Conservation (phyloP, 257 asterid species). For the Solanum infundibuliforme region DNA sequence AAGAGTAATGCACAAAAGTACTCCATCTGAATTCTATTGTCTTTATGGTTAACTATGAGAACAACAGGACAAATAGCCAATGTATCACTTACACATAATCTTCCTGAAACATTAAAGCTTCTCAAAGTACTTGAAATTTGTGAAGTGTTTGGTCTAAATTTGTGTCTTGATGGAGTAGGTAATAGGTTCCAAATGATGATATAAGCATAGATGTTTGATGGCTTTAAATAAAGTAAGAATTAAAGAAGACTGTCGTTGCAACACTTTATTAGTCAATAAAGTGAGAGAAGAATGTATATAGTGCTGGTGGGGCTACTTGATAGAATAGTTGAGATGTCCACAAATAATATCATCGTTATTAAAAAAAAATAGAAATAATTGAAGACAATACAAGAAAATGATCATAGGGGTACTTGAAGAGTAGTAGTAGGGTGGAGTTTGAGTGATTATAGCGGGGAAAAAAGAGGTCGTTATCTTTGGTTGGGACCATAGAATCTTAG, state of each 20-base stretch:
- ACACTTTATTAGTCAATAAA: neutral
- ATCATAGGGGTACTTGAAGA: neutral
- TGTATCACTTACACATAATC: neutral
- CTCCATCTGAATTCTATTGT: neutral
- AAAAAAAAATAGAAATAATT: too few species aligned
- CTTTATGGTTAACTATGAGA: constrained; percentile 4
- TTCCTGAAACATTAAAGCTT: neutral
- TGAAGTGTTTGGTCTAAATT: neutral
- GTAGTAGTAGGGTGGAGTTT: neutral
- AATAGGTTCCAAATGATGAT: constrained; percentile 28
- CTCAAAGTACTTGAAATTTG: neutral
- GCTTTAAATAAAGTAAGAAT: neutral
- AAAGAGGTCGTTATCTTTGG: constrained; percentile 31
- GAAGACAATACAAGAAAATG: neutral
- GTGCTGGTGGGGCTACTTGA: neutral
- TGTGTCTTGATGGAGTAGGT: constrained; percentile 45
- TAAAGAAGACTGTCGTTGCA: neutral
- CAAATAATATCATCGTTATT: neutral
- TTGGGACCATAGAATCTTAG: constrained; percentile 65
- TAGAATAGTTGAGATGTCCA: neutral
- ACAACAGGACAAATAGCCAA: constrained; percentile 5
- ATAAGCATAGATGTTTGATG: constrained; percentile 7
- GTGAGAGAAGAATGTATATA: neutral
- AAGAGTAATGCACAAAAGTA: neutral
- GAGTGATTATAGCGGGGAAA: neutral